Base-by-base conservation (phyloP, 176 grass and related monocot species). In the Coix lacrymajobi region DNA sequence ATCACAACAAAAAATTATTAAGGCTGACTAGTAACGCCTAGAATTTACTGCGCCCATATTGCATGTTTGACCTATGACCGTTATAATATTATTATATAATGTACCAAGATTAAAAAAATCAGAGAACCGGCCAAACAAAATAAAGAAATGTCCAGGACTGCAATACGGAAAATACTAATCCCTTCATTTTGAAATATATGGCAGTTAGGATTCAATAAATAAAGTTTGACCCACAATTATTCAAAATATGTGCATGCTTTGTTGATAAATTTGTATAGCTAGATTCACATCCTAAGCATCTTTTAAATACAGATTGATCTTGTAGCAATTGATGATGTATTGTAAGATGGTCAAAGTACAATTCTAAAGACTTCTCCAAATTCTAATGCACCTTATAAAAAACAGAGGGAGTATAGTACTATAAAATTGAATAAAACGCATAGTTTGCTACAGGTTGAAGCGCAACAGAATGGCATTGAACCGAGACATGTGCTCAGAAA, bases 1-100 rank as follows among this genome's bases (percentile, higher is more conserved):
- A 76, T 25, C 1, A 26, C 19, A 37, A 8, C 20, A 6, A 66
- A 44, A 30, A 40, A 5, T 65, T 32, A 48, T 0, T 46, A 79
- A 79, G 43, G 46, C 48, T 68, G 62, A 79, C 60, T 61, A 83
- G 39, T 83, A 73, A 37, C 80, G 63, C 57, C 54, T 1, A 54
- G 12, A 20, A 32, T 62, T 82, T 72, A 71, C 2, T 43, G 11
- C 17, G 29, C 16, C 28, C 38, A 44, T 52, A 82, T 20, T 74
- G 29, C 20, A 64, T 64, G 51, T 62, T 73, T n/a, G 4, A 3
- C 31, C 60, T 12, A 52, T 26, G 70, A 67, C 19, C 11, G 20
- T 66, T 41, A 26, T 28, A 30, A 33, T 38, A 78, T n/a, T 52
- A 16, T 17, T 20, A 5, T n/a, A n/a, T n/a, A 52, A 54, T 54